These are phyloP conservation scores for Aspergillus nanangensis DNA, from an alignment of 495 filamentous ascomycete genomes.

Conservation along the genomic window DNA sequence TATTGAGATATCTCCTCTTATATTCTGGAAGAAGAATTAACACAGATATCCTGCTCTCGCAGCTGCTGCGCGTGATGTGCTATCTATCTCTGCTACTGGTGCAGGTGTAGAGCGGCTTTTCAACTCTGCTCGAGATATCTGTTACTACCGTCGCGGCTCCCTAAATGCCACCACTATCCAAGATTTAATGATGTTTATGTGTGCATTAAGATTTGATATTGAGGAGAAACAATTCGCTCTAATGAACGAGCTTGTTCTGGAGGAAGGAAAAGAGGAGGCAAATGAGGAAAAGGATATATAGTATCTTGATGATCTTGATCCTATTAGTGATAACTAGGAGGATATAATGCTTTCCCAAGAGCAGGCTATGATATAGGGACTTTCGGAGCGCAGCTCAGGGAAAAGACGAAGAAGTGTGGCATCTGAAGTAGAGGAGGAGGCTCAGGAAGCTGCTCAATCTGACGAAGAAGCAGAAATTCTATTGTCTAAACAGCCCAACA, in stretches of 20 bases:
- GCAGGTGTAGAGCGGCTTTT: neutral
- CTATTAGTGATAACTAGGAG: constrained; percentile 6
- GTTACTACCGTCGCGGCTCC: too few relatives aligned
- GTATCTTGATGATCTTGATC: neutral
- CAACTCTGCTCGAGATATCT: neutral
- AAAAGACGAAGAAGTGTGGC: too few relatives aligned
- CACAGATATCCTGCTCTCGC: neutral
- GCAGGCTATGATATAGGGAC: too few relatives aligned
- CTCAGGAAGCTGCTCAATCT: too few relatives aligned
- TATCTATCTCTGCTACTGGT: too few relatives aligned
- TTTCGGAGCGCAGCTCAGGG: too few relatives aligned
- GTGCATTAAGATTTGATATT: constrained; percentile 6
- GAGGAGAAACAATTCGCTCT: constrained; percentile 1
- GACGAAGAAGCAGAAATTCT: too few relatives aligned
- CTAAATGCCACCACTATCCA: constrained; percentile 6
- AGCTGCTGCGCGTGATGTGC: too few relatives aligned
- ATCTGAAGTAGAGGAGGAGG: too few relatives aligned
- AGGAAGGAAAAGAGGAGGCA: constrained; percentile 2
- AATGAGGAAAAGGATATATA: neutral
- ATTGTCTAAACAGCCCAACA: neutral
- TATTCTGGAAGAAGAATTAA: constrained; percentile 3
- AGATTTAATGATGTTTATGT: constrained; percentile 8
- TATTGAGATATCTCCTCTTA: neutral
- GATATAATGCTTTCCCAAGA: too few relatives aligned
- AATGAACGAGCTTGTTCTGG: constrained; percentile 1